Percentiles rank a stretch among this genome's conserved stretches.
phyloP scores from a whole-genome alignment of 2,329 filamentous ascomycete genomes.

The Pseudogymnoascus sp. region DNA sequence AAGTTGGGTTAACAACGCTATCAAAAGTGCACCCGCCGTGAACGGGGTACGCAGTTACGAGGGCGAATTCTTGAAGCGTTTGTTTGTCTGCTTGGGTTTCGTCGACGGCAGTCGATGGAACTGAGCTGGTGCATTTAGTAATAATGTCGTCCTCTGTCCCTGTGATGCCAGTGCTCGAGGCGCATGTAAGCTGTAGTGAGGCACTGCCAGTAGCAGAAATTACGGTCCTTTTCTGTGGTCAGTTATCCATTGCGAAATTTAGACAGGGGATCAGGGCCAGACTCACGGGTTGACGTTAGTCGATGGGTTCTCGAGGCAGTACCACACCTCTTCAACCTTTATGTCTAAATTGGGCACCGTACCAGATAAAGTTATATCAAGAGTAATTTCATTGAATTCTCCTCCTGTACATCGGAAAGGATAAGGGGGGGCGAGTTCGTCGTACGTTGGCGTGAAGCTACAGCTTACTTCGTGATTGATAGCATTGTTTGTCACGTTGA shows the following conservation, averaged over 20 bases:
- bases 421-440: not conserved
- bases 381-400: not conserved
- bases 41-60: not conserved
- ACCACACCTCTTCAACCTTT: not conserved
- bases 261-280: too few species aligned
- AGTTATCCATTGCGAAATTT: not conserved
- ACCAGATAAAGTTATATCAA: not conserved
- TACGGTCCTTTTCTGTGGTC: not conserved
- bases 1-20: not conserved
- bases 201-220: not conserved
- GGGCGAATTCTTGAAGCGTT: not conserved
- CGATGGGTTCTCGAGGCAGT: not conserved
- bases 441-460: not conserved
- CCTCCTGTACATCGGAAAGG: not conserved
- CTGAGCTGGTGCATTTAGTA: not conserved
- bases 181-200: not conserved
- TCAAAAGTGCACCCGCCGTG: not conserved
- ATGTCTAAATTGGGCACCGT: not conserved
- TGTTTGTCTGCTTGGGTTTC: not conserved
- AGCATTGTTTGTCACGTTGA: constrained; percentile 3
- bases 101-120: not conserved
- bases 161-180: not conserved
- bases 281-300: not conserved
- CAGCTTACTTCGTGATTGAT: not conserved
- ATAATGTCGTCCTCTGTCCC: not conserved